Evolutionary conservation across 2,329 filamentous ascomycete species (phyloP), one percentile per base, ranked within the genome.

Genomic region (Bipolaris zeicola): DNA sequence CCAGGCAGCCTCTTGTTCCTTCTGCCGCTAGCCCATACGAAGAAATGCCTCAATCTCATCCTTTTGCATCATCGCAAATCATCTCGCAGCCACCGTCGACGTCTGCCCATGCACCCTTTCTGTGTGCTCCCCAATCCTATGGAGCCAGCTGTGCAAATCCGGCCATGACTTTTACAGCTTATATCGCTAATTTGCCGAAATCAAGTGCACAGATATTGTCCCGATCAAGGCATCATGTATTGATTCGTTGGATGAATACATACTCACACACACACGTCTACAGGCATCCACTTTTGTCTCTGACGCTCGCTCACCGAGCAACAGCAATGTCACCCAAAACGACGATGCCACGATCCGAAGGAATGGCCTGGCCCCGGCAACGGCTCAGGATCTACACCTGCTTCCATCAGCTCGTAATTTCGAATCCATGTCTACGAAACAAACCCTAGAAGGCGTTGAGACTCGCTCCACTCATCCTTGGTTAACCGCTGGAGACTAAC

Each of bases 41-140:
- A 50, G 34, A 63, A 64, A 64, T 65, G 50, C 62, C 62, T 58
- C 62, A 54, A 47, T 44, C 43, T 44, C 53, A 54, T 47, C 48
- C 48, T 59, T 52, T 49, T 63, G 57, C 62, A 60, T 63, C 50
- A 55, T 50, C 37, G 47, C 45, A 52, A 60, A 43, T 52, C 44
- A 18, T 46, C 52, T 44, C 52, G 43, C 52, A 47, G 46, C 45
- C 34, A 36, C 52, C 20, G 49, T 58, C 57, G 10, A 62, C 38
- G 39, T 20, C 16, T 52, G 50, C 50, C 50, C 51, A 58, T 55
- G 43, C 47, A 50, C 55, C 33, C 45, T 28, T n/a, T 43, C 24
- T 18, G 22, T 22, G 20, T 34, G 3, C 28, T 22, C 22, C 8
- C 20, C 45, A 54, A 54, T 43, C 16, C 16, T 58, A 52, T 58